Base-by-base conservation (phyloP, 306 rosid species). In the Ochetophila trinervis region DNA sequence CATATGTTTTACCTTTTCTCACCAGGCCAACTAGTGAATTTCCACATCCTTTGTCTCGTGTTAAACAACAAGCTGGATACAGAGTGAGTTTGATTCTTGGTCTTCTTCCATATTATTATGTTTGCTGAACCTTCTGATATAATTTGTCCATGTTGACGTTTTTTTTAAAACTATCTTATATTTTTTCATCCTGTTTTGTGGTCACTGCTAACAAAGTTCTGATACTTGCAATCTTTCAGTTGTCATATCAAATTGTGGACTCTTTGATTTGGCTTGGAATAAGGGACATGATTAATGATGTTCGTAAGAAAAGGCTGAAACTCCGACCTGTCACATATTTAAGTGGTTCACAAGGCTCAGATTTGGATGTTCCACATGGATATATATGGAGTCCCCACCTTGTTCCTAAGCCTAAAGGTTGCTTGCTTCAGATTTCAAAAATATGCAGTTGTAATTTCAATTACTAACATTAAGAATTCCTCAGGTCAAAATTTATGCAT, bases 311-410 rank as follows among this genome's bases (percentile, higher is more conserved):
- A 76, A 90, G 60, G 81, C 68, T 94, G 88, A 90, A 82, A 74
- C 82, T 94, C 32, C 91, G 99, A 69, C 99, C 99, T 6, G 99
- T 94, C 50, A 94, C 99, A 42, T 94, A 94, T 77, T 85, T 94
- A 82, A 94, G 99, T 82, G 99, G 99, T 70, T 94, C 97, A 50
- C 99, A 94, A 73, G 91, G 95, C 74, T 88, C 86, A 10, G 99
- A 94, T 37, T 60, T 86, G 65, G 93, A 90, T 76, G 80, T 94
- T 53, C 99, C 99, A 30, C 85, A 94, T 86, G 99, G 96, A 51
- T 94, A 94, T 74, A 94, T 94, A 64, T 94, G 99, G 99, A 94
- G 99, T 79, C 99, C 99, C 61, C 95, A 94, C 77, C 96, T 94
- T 74, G 99, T 90, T 73, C 99, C 99, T 69, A 94, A 94, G 83